Evolutionary conservation across 2,329 filamentous ascomycete species (phyloP).

Genomic region (Alternaria gaisen): DNA sequence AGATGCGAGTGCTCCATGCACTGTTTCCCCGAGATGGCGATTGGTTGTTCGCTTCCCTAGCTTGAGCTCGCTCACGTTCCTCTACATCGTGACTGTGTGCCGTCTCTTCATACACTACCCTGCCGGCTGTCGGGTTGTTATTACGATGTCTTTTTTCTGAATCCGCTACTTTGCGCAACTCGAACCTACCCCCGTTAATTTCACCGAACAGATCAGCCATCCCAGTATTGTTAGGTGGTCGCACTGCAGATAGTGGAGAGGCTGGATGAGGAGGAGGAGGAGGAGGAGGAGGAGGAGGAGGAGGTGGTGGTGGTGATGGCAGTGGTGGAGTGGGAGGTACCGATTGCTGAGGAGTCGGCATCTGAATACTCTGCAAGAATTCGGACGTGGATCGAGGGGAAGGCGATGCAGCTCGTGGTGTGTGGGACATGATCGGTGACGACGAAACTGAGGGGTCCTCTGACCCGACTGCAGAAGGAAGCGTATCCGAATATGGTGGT

Average conservation of each 20-base stretch:
- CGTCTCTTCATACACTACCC: constrained; percentile 18
- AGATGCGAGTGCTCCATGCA: not conserved
- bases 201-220: not conserved
- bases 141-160: constrained; percentile 3
- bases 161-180: constrained; percentile 9
- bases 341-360: not conserved
- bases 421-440: constrained; percentile 5
- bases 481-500: not conserved
- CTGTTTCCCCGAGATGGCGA: not conserved
- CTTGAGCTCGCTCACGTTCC: constrained; percentile 22
- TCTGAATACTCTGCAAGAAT: not conserved
- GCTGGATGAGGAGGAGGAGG: not conserved
- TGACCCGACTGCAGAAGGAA: not conserved
- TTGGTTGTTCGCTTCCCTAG: not conserved
- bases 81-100: constrained; percentile 20
- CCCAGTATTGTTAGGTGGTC: not conserved
- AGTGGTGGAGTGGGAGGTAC: not conserved
- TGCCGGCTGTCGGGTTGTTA: not conserved
- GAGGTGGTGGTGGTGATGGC: not conserved
- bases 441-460: not conserved
- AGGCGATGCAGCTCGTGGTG: not conserved
- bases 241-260: not conserved
- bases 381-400: not conserved
- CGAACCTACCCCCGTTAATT: not conserved
- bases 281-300: not conserved